A percentile compares a stretch with the other conserved stretches of the same genome.
Conservation (phyloP, 257 asterid genomes). For the Ballota nigra region DNA sequence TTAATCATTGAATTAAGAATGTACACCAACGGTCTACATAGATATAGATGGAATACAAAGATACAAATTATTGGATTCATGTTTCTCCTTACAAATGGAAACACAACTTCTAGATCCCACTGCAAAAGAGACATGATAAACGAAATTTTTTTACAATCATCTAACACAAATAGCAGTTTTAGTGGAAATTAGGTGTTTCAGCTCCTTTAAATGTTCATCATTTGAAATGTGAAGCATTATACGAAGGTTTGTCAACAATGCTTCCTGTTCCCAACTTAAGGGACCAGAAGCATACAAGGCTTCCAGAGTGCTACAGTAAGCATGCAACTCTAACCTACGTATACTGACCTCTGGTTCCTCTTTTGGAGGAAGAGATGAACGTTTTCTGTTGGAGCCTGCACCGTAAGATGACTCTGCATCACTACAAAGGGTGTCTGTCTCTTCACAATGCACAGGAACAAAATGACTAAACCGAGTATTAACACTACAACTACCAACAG, state of each 20-base stretch:
- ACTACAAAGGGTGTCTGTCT: conserved; percentile 41
- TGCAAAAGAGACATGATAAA: conserved; percentile 15
- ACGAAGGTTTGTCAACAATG: conserved; percentile 84
- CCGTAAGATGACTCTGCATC: conserved; percentile 66
- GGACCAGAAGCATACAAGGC: conserved; percentile 93
- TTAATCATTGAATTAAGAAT: conserved; percentile 27
- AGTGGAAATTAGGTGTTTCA: conserved; percentile 63
- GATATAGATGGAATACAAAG: conserved; percentile 23
- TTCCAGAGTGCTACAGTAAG: conserved; percentile 75
- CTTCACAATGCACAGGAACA: conserved; percentile 32
- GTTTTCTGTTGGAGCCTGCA: conserved; percentile 38
- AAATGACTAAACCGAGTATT: conserved; percentile 29
- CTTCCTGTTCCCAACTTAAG: conserved; percentile 92
- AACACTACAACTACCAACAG: conserved; percentile 87
- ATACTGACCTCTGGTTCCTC: conserved; percentile 62
- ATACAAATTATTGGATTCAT: conserved; percentile 34
- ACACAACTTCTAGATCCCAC: conserved; percentile 21
- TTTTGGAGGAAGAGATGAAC: conserved; percentile 31
- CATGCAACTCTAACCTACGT: conserved; percentile 84
- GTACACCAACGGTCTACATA: conserved; percentile 36
- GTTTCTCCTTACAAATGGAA: conserved; percentile 44
- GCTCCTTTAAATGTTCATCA: conserved; percentile 89
- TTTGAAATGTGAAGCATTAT: conserved; percentile 79
- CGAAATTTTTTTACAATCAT: conserved; percentile 29
- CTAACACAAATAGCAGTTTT: conserved; percentile 43